phyloP scores from a whole-genome alignment of 2,329 filamentous ascomycete genomes.

The Lasiodiplodia citricola region DNA sequence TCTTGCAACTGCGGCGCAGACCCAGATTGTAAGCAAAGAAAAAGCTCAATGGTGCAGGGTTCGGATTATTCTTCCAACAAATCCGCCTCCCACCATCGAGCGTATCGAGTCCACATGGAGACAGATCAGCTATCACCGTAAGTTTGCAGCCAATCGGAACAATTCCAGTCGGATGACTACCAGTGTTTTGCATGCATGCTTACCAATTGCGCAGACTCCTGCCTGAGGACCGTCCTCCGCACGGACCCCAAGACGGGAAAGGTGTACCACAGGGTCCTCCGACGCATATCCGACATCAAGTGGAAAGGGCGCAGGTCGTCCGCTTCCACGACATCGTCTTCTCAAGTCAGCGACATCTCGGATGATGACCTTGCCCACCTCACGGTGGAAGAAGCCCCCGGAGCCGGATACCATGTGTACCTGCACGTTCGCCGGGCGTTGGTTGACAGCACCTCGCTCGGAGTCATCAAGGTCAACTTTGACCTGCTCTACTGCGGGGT shows the following conservation, averaged over 20 bases:
- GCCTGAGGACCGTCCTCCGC: neutral
- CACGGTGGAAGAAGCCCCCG: neutral
- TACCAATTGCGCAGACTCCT: neutral
- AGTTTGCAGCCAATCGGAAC: neutral
- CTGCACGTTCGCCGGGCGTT: neutral
- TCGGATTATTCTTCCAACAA: neutral
- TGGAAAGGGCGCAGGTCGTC: neutral
- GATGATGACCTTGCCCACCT: neutral
- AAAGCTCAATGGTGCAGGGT: neutral
- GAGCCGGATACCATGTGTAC: neutral
- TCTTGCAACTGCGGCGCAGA: neutral
- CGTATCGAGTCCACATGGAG: neutral
- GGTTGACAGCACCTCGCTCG: neutral
- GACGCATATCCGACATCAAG: neutral
- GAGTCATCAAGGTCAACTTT: neutral
- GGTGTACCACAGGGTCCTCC: neutral
- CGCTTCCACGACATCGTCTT: neutral
- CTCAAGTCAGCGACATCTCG: neutral
- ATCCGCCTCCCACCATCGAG: neutral
- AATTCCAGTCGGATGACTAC: no score
- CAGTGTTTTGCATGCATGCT: neutral
- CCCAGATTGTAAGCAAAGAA: neutral
- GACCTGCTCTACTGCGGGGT: slow-evolving; percentile 1
- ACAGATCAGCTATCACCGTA: neutral
- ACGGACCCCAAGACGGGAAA: neutral